phyloP scores from a whole-genome alignment of 192 early-diverging fungal species.

The Gamsiella multidivaricata region DNA sequence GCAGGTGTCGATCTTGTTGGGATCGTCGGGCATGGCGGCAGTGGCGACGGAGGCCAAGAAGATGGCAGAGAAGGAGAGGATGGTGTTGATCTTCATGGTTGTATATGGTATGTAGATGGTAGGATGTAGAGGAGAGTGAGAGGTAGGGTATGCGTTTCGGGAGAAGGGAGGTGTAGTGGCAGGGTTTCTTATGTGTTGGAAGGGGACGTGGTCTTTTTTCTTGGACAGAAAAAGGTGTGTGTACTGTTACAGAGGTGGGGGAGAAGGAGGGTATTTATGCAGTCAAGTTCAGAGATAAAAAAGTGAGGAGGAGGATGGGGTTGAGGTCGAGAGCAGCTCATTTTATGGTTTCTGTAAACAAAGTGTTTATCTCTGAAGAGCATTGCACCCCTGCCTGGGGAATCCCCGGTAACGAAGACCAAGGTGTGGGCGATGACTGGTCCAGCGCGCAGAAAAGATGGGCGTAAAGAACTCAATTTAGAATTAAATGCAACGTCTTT shows the following conservation, averaged over 20 bases:
- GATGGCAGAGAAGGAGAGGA: slow-evolving; percentile 34
- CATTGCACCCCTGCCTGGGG: background rate
- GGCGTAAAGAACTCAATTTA: too few relatives aligned
- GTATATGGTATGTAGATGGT: slow-evolving; percentile 1
- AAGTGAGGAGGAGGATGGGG: background rate
- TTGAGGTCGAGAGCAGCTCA: slow-evolving; percentile 7
- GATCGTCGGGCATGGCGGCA: slow-evolving; percentile 33
- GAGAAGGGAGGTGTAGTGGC: slow-evolving; percentile 1
- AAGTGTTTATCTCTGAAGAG: too few relatives aligned
- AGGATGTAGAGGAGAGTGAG: background rate
- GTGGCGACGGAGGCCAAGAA: slow-evolving; percentile 34
- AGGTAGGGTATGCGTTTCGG: background rate
- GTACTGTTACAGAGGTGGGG: slow-evolving; percentile 3
- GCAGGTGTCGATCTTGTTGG: slow-evolving; percentile 46
- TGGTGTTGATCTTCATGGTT: slow-evolving; percentile 49
- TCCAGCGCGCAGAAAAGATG: too few relatives aligned
- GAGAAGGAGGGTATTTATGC: slow-evolving; percentile 19
- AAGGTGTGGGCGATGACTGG: too few relatives aligned
- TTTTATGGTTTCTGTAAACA: slow-evolving; percentile 7
- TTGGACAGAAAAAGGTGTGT: slow-evolving; percentile 15
- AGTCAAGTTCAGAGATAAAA: slow-evolving; percentile 4
- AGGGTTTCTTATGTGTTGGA: slow-evolving; percentile 2
- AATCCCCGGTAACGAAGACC: slow-evolving; percentile 7
- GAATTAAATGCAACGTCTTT: too few relatives aligned
- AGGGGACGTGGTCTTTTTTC: slow-evolving; percentile 35